Percentiles rank a stretch among this genome's conserved stretches.
Evolutionary conservation across 441 rosid species (phyloP).

Genomic region (Adansonia grandidieri): DNA sequence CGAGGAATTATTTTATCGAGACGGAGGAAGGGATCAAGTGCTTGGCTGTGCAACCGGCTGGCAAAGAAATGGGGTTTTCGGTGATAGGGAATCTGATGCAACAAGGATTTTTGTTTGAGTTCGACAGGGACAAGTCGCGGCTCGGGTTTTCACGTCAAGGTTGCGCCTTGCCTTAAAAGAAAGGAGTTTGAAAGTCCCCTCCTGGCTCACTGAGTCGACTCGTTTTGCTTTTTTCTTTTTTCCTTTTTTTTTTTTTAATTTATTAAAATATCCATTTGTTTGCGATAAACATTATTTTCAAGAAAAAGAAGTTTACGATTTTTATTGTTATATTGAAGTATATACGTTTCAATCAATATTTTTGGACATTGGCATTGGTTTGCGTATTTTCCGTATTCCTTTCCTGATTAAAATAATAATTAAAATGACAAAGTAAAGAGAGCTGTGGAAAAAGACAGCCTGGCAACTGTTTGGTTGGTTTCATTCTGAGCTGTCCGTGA

Average conservation of each 20-base stretch:
- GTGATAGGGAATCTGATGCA: conserved; percentile 93
- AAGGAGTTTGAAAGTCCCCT: not conserved
- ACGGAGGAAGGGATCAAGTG: conserved; percentile 62
- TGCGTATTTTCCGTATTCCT: not conserved
- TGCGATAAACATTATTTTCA: not conserved
- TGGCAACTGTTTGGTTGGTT: not conserved
- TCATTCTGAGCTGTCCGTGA: not conserved
- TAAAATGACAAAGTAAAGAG: not conserved
- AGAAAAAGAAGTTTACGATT: not conserved
- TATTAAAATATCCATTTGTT: not conserved
- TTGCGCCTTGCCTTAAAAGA: conserved; percentile 48
- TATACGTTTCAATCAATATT: not conserved
- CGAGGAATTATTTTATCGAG: conserved; percentile 71
- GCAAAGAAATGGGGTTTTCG: conserved; percentile 49
- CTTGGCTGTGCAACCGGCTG: conserved; percentile 64
- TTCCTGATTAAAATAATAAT: not conserved
- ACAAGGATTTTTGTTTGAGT: conserved; percentile 84
- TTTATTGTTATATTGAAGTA: not conserved
- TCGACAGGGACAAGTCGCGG: conserved; percentile 66
- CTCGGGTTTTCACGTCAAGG: conserved; percentile 80
- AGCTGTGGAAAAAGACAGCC: not conserved
- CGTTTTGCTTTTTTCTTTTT: not conserved
- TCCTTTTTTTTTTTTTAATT: conserved; percentile 7
- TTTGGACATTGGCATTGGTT: not conserved
- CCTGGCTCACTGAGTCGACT: conserved; percentile 24